These are phyloP conservation scores for Penicillium flavigenum DNA, from an alignment of 495 filamentous ascomycete species.

Conservation along the genomic window DNA sequence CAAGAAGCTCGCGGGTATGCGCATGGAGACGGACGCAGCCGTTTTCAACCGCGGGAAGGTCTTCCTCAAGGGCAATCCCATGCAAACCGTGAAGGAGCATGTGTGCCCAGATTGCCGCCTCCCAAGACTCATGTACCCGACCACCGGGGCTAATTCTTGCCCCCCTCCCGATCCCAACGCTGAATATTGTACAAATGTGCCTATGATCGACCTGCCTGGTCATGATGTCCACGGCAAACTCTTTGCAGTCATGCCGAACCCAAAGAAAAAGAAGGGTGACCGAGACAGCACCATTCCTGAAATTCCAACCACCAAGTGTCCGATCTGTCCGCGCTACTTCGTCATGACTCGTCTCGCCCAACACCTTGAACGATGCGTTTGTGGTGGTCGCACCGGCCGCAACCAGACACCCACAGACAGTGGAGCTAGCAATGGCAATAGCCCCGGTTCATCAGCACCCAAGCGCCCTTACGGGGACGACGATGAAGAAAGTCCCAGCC, in stretches of 20 bases:
- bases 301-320: slow-evolving; percentile 69
- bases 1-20: slow-evolving; percentile 42
- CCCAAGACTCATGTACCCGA: slow-evolving; percentile 62
- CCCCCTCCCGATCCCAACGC: slow-evolving; percentile 58
- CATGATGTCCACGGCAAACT: slow-evolving; percentile 83
- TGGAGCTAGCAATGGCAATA: slow-evolving; percentile 35
- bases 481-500: slow-evolving; percentile 35
- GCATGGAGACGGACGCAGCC: slow-evolving; percentile 67
- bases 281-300: slow-evolving; percentile 31
- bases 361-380: slow-evolving; percentile 79
- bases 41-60: slow-evolving; percentile 72
- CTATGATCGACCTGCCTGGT: slow-evolving; percentile 68
- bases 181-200: slow-evolving; percentile 74
- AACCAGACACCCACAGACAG: slow-evolving; percentile 45
- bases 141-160: slow-evolving; percentile 57
- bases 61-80: slow-evolving; percentile 70
- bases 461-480: slow-evolving; percentile 45
- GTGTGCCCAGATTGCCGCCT: slow-evolving; percentile 64
- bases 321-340: slow-evolving; percentile 60
- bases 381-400: slow-evolving; percentile 64
- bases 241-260: slow-evolving; percentile 60
- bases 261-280: slow-evolving; percentile 51
- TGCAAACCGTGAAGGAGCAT: slow-evolving; percentile 70
- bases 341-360: slow-evolving; percentile 63
- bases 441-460: slow-evolving; percentile 37